Percentiles rank a stretch among this genome's conserved stretches.
Evolutionary conservation across 2,329 filamentous ascomycete species (phyloP).

Genomic region (Aspergillus sp.): DNA sequence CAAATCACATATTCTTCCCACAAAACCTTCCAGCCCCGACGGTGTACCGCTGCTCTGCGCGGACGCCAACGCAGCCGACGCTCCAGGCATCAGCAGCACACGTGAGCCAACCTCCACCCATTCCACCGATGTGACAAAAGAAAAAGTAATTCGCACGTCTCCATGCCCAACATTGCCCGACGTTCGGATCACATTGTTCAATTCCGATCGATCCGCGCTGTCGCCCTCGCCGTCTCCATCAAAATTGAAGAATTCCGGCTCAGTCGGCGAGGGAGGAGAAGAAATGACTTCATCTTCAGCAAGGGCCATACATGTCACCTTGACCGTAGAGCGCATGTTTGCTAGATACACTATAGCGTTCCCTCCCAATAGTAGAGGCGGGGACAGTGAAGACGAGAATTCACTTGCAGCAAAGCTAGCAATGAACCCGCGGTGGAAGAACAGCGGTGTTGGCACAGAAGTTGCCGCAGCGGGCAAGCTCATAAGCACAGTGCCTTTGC

Average conservation of each 20-base stretch:
- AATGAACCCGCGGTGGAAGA: conserved; percentile 63
- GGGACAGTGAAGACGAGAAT: conserved; percentile 37
- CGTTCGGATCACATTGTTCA: conserved; percentile 26
- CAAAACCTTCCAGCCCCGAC: conserved; percentile 59
- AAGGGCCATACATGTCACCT: conserved; percentile 59
- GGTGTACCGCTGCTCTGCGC: conserved; percentile 47
- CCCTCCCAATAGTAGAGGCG: conserved; percentile 56
- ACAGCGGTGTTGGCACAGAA: conserved; percentile 17
- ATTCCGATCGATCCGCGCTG: conserved; percentile 16
- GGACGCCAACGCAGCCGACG: conserved; percentile 48
- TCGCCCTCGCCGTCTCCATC: conserved; percentile 33
- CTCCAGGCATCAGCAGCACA: conserved; percentile 59
- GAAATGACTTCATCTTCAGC: conserved; percentile 29
- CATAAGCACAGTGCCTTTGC: conserved; percentile 81
- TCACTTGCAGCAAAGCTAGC: conserved; percentile 67
- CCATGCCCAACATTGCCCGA: conserved; percentile 21
- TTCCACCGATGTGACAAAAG: conserved; percentile 57
- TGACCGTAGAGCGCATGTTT: conserved; percentile 78
- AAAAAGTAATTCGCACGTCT: conserved; percentile 50
- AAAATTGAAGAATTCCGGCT: conserved; percentile 44
- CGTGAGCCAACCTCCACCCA: conserved; percentile 57
- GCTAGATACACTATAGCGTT: conserved; percentile 76
- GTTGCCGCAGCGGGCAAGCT: conserved; percentile 55
- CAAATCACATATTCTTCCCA: conserved; percentile 47
- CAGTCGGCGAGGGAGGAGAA: conserved; percentile 27